A percentile compares a stretch with the other conserved stretches of the same genome.
Evolutionary conservation across 352 stramenopile species (phyloP).

Genomic region (Pythium insidiosum): DNA sequence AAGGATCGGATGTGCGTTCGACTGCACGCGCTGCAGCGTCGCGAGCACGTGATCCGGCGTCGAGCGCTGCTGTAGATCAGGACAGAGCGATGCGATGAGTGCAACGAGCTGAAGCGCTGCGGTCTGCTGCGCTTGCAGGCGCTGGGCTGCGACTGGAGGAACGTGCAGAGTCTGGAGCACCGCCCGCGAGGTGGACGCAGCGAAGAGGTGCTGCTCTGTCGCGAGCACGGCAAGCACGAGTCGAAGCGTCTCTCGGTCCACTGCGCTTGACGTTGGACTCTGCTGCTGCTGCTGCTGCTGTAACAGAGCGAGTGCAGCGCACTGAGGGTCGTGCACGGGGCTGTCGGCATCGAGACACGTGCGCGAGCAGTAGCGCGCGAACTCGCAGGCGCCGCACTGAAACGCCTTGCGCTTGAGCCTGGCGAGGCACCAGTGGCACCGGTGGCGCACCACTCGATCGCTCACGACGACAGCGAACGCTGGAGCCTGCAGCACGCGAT

Average conservation of each 20-base stretch:
- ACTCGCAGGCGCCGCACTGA: constrained; percentile 40
- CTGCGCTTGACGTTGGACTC: too few relatives aligned
- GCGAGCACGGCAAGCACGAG: constrained; percentile 41
- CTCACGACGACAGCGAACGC: constrained; percentile 45
- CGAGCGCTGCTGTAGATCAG: constrained; percentile 2
- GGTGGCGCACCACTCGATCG: constrained; percentile 15
- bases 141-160: too few relatives aligned
- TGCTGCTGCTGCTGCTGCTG: too few relatives aligned
- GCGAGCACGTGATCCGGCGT: constrained; percentile 18
- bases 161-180: constrained; percentile 10
- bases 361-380: constrained; percentile 42
- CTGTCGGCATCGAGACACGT: constrained; percentile 34
- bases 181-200: constrained; percentile 20
- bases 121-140: not conserved
- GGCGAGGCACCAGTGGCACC: constrained; percentile 60
- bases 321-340: constrained; percentile 44
- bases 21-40: constrained; percentile 35
- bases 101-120: not conserved
- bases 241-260: constrained; percentile 39
- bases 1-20: constrained; percentile 47
- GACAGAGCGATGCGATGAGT: constrained; percentile 1
- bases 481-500: constrained; percentile 25
- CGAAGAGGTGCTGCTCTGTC: constrained; percentile 40
- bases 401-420: constrained; percentile 32
- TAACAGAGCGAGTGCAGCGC: constrained; percentile 17